A percentile compares a stretch with the other conserved stretches of the same genome.
Evolutionary conservation across 2,329 filamentous ascomycete genomes (phyloP).

Genomic region (Colletotrichum lentis): DNA sequence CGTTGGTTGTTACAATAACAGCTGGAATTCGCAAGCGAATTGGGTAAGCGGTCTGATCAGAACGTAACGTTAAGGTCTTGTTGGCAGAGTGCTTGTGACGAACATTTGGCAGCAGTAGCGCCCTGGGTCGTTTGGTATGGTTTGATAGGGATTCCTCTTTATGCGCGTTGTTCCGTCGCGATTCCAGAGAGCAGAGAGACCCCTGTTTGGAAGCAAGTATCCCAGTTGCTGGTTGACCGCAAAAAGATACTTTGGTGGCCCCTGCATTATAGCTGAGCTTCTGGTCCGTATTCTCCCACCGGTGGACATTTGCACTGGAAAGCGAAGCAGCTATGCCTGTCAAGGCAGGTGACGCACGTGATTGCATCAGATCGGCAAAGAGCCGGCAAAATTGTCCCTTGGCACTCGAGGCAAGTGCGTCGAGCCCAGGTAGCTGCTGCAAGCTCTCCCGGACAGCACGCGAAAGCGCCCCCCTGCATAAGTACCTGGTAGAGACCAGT

Average conservation of each 20-base stretch:
- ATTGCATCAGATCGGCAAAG: constrained; percentile 35
- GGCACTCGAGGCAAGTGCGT: neutral
- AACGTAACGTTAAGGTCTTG: neutral
- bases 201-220: constrained; percentile 28
- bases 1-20: neutral
- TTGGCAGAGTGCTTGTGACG: constrained; percentile 17
- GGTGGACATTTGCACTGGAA: constrained; percentile 19
- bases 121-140: constrained; percentile 20
- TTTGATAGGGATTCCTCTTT: constrained; percentile 29
- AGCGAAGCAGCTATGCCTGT: constrained; percentile 16
- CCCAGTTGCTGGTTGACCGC: constrained; percentile 1
- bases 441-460: constrained; percentile 23
- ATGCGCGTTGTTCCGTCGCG: constrained; percentile 32
- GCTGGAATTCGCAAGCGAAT: neutral
- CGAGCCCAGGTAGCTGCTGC: constrained; percentile 9
- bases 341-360: constrained; percentile 31
- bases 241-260: constrained; percentile 19
- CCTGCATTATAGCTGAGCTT: constrained; percentile 24
- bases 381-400: constrained; percentile 31
- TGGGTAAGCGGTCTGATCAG: neutral
- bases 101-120: constrained; percentile 20
- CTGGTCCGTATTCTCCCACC: constrained; percentile 8
- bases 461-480: neutral
- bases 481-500: too few species aligned
- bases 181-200: constrained; percentile 24